Evolutionary conservation across 441 rosid species (phyloP).

Genomic region (Pelargonium fulgidum): DNA sequence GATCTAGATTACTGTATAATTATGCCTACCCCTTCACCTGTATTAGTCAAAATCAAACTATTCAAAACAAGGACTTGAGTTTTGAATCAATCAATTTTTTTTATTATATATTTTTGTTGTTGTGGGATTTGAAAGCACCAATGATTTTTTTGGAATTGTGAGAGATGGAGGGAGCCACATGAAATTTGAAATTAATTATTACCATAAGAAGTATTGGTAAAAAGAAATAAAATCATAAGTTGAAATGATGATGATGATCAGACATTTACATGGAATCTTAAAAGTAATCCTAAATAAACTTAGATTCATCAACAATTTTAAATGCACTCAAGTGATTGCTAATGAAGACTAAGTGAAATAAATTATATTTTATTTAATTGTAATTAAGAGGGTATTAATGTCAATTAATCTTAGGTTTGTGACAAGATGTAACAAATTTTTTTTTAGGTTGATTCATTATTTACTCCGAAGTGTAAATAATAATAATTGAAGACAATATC

Average conservation of each 20-base stretch:
- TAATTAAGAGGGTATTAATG: too few relatives aligned
- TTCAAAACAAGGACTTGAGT: neutral
- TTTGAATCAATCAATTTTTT: neutral
- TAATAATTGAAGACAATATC: neutral
- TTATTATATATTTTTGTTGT: too few relatives aligned
- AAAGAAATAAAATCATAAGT: too few relatives aligned
- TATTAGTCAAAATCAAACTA: neutral
- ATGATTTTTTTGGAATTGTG: neutral
- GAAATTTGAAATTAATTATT: too few relatives aligned
- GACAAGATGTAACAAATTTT: too few relatives aligned
- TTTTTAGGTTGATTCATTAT: too few relatives aligned
- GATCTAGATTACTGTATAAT: neutral
- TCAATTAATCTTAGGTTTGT: too few relatives aligned
- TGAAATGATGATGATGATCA: neutral
- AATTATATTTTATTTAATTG: too few relatives aligned
- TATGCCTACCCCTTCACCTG: neutral
- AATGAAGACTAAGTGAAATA: neutral
- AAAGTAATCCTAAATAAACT: too few relatives aligned
- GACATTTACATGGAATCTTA: neutral
- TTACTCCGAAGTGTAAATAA: neutral
- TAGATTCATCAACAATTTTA: neutral
- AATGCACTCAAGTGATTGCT: neutral
- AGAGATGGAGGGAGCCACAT: neutral
- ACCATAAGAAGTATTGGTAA: neutral
- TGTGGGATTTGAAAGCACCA: neutral